These are phyloP conservation scores for Fusarium pilosicola DNA, from an alignment of 2,329 filamentous ascomycete genomes.

Conservation along the genomic window DNA sequence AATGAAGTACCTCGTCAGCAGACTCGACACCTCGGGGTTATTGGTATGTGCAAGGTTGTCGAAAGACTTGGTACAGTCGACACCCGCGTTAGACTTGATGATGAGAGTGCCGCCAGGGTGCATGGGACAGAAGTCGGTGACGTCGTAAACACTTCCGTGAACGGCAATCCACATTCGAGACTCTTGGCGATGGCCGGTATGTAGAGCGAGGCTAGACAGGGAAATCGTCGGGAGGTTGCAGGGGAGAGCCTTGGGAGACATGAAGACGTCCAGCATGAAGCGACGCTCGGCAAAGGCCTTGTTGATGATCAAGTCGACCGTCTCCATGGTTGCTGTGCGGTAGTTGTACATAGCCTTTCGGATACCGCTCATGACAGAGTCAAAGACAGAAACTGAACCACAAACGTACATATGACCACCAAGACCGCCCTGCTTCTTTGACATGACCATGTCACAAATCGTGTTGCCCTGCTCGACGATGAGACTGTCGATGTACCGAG, in stretches of 20 bases:
- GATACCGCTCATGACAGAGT: constrained; percentile 66
- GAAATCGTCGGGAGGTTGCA: constrained; percentile 62
- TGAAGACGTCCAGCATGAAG: constrained; percentile 68
- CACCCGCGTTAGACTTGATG: constrained; percentile 64
- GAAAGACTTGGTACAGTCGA: constrained; percentile 63
- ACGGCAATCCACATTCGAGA: constrained; percentile 62
- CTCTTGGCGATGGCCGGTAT: constrained; percentile 61
- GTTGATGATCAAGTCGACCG: constrained; percentile 60
- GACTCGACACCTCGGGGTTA: constrained; percentile 63
- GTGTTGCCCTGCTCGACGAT: constrained; percentile 62
- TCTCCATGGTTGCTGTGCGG: constrained; percentile 61
- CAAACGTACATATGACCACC: constrained; percentile 48
- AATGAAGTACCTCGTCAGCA: constrained; percentile 65
- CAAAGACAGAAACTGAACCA: constrained; percentile 47
- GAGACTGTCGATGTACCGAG: constrained; percentile 62
- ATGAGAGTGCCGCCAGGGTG: constrained; percentile 64
- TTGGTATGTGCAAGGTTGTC: constrained; percentile 65
- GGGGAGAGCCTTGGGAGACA: constrained; percentile 63
- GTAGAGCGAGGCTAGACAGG: constrained; percentile 58
- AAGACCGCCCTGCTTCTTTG: constrained; percentile 65
- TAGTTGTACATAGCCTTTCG: constrained; percentile 65
- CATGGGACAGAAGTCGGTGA: constrained; percentile 64
- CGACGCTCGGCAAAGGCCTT: constrained; percentile 64
- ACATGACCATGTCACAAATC: constrained; percentile 66
- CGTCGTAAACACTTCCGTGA: constrained; percentile 63